Conservation (phyloP, 768 basidiomycete genomes). For the Panaeolus cyanescens region DNA sequence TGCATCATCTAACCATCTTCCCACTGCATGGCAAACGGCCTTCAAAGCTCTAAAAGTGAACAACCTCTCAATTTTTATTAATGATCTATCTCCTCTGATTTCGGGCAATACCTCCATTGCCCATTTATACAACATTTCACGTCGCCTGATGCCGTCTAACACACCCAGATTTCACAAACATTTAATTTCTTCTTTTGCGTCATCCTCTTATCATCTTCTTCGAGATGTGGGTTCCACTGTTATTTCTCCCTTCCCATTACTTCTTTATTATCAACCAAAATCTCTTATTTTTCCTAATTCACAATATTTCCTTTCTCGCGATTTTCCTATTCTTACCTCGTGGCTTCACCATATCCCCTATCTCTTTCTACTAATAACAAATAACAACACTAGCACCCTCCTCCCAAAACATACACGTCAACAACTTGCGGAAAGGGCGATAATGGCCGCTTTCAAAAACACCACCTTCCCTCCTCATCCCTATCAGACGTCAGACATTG, state of each 20-base stretch:
- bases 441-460: slow-evolving; percentile 1
- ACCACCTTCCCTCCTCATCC: neutral
- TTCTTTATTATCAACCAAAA: neutral
- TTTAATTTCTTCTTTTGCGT: too few species aligned
- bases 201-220: too few species aligned
- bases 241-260: neutral
- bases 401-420: neutral
- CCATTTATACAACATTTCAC: neutral
- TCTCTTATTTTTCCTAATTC: neutral
- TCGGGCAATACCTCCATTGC: slow-evolving; percentile 12
- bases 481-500: slow-evolving; percentile 7
- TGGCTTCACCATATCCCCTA: neutral
- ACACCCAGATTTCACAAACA: too few species aligned
- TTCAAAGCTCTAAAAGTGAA: slow-evolving; percentile 2
- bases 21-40: slow-evolving; percentile 8
- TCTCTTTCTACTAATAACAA: too few species aligned
- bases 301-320: neutral
- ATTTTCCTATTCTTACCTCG: neutral
- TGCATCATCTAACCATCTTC: slow-evolving; percentile 1
- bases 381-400: too few species aligned
- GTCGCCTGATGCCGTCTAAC: neutral
- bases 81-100: slow-evolving; percentile 4
- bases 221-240: too few species aligned
- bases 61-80: neutral
- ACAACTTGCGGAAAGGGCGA: neutral